Base-by-base conservation (phyloP, 257 asterid genomes). In the Solanum gandarillasii region DNA sequence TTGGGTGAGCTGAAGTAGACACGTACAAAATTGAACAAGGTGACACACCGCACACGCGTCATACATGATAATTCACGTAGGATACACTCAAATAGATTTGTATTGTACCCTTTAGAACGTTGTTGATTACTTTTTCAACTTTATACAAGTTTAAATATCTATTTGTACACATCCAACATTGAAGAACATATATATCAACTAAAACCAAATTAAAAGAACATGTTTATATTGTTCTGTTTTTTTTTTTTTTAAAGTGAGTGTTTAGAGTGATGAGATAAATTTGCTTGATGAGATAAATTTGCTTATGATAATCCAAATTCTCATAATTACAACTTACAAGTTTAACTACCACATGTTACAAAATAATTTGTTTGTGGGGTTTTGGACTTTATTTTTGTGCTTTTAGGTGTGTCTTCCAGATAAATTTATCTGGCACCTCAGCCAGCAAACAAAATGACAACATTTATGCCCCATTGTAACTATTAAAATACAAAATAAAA, bases 401-500 rank as follows among this genome's bases (percentile, higher is more conserved):
- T 46, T 88, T 76, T 84, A 82, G 89, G 88, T 88, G 91, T 85
- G 83, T 86, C 65, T 9, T 48, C 43, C 93, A 89, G 92, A 88
- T 89, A 90, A 90, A 71, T 41, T 88, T 38, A 87, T 87, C 92
- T 92, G 94, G 92, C 93, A 87, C 48, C 32, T 7, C 12, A 68
- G 43, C 82, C 70, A 86, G 9, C 71, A 27, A 41, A 86, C 68
- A 46, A 68, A 70, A 71, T 71, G 83, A 86, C 71, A 86, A 71
- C 70, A 86, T 29, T 41, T 1, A 12, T 86, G 34, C 16, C 81
- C 70, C 85, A 29, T 39, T 52, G 1, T 6, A 76, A 67, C 5
- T 84, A 65, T 65, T 84, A 84, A 60, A 84, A 75, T 36, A 38
- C 29, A 35, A 35, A 79, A 27, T 7, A 38, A 13, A 27, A 46